phyloP scores from a whole-genome alignment of 192 early-diverging fungal genomes.

The Entomortierella beljakovae region DNA sequence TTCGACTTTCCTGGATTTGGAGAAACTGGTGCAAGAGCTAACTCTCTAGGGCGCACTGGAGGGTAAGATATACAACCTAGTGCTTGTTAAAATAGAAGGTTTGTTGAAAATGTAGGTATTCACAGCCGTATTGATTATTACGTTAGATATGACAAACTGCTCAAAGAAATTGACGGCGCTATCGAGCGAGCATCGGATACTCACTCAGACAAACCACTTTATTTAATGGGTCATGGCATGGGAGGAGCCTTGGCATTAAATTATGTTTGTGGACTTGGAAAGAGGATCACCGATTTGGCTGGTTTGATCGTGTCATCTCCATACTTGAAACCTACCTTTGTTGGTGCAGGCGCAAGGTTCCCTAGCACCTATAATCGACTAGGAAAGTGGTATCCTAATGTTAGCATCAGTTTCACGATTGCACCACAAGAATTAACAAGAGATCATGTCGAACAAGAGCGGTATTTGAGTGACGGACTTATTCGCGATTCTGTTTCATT shows the following conservation, averaged over 20 bases:
- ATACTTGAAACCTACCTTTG: conserved; percentile 27
- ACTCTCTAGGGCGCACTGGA: conserved; percentile 26
- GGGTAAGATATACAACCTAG: conserved; percentile 15
- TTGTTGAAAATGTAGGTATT: neutral
- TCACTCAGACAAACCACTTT: conserved; percentile 20
- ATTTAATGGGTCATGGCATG: conserved; percentile 50
- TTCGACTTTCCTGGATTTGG: conserved; percentile 50
- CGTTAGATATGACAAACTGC: conserved; percentile 26
- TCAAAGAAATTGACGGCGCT: conserved; percentile 44
- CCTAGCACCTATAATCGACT: conserved; percentile 37
- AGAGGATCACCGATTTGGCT: conserved; percentile 24
- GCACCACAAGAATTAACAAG: conserved; percentile 30
- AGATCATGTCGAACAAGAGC: conserved; percentile 18
- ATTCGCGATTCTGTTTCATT: conserved; percentile 28
- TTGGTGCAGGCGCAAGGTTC: conserved; percentile 22
- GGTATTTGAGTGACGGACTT: conserved; percentile 25
- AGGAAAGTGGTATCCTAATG: conserved; percentile 42
- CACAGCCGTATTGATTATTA: neutral
- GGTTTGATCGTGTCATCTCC: conserved; percentile 36
- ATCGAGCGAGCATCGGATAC: conserved; percentile 19
- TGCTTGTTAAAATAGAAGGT: too few species aligned
- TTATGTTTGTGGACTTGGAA: conserved; percentile 44
- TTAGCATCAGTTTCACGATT: conserved; percentile 14
- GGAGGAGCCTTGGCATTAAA: conserved; percentile 40
- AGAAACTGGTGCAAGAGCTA: conserved; percentile 32